A percentile compares a stretch with the other conserved stretches of the same genome.
phyloP scores from a whole-genome alignment of 495 filamentous ascomycete species.

The Lasiosphaeriaceae sp. region DNA sequence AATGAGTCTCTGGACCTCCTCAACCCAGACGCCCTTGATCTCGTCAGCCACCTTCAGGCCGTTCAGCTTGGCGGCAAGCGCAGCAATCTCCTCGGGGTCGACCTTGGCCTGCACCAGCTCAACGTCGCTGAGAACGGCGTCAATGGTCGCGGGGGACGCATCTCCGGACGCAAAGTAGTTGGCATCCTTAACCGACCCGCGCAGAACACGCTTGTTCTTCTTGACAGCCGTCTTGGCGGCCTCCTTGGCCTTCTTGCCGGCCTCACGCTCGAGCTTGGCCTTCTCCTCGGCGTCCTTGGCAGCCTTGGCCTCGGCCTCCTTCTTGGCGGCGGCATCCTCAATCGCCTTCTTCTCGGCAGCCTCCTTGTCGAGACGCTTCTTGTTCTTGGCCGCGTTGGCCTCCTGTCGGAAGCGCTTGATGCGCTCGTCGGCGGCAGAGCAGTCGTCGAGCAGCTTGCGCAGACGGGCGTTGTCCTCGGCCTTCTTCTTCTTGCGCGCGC shows the following conservation, averaged over 20 bases:
- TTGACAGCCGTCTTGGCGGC: constrained; percentile 97
- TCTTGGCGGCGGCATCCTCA: constrained; percentile 72
- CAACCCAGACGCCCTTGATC: constrained; percentile 62
- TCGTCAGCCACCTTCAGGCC: constrained; percentile 66
- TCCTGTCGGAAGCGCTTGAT: constrained; percentile 95
- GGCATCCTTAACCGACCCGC: constrained; percentile 86
- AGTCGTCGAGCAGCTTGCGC: constrained; percentile 82
- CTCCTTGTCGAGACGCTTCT: constrained; percentile 85
- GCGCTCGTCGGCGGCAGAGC: constrained; percentile 76
- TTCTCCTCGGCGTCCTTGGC: constrained; percentile 97
- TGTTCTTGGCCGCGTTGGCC: constrained; percentile 88
- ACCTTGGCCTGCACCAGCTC: constrained; percentile 87
- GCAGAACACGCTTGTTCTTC: constrained; percentile 98
- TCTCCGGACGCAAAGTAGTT: constrained; percentile 80
- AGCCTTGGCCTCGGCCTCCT: constrained; percentile 80
- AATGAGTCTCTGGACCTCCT: constrained; percentile 69
- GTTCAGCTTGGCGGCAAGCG: constrained; percentile 70
- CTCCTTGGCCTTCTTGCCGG: constrained; percentile 96
- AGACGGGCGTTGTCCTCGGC: constrained; percentile 90
- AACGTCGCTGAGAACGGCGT: constrained; percentile 77
- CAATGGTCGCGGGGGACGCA: constrained; percentile 68
- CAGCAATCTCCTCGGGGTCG: constrained; percentile 81
- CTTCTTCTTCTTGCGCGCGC: constrained; percentile 98
- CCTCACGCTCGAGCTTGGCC: constrained; percentile 81
- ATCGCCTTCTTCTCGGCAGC: constrained; percentile 79